Conservation (phyloP, 2,329 filamentous ascomycete genomes). For the Sarocladium kiliense region DNA sequence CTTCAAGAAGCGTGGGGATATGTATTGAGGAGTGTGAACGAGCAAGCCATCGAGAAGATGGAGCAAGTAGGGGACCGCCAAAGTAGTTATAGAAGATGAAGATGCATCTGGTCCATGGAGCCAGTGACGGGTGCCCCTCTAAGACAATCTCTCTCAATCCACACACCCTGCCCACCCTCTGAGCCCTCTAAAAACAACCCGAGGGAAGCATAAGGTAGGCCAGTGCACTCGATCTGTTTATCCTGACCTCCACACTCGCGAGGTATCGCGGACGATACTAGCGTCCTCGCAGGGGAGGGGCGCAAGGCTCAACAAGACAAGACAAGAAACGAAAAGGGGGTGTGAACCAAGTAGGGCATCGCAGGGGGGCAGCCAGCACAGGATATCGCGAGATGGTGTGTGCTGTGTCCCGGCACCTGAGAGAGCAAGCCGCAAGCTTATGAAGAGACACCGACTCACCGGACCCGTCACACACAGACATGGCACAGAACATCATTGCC, state of each 20-base stretch:
- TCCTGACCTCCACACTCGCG: background rate
- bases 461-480: slow-evolving; percentile 2
- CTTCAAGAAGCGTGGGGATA: background rate
- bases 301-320: slow-evolving; percentile 4
- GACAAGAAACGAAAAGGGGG: too few relatives aligned
- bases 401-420: background rate
- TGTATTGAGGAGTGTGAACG: background rate
- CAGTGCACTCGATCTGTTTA: background rate
- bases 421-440: background rate
- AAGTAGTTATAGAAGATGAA: slow-evolving; percentile 10
- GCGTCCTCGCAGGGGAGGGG: slow-evolving; percentile 1
- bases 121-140: slow-evolving; percentile 1
- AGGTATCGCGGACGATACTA: slow-evolving; percentile 6
- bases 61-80: slow-evolving; percentile 4
- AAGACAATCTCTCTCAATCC: slow-evolving; percentile 6
- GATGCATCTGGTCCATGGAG: slow-evolving; percentile 7
- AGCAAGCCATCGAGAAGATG: background rate
- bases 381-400: background rate
- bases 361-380: background rate
- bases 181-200: slow-evolving; percentile 9
- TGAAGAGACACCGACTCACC: slow-evolving; percentile 7
- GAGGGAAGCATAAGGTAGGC: slow-evolving; percentile 1
- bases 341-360: background rate
- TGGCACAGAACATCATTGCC: background rate
- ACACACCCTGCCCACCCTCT: slow-evolving; percentile 5